phyloP scores from a whole-genome alignment of 1,139 yeast species.

The Ogataea hybrid region DNA sequence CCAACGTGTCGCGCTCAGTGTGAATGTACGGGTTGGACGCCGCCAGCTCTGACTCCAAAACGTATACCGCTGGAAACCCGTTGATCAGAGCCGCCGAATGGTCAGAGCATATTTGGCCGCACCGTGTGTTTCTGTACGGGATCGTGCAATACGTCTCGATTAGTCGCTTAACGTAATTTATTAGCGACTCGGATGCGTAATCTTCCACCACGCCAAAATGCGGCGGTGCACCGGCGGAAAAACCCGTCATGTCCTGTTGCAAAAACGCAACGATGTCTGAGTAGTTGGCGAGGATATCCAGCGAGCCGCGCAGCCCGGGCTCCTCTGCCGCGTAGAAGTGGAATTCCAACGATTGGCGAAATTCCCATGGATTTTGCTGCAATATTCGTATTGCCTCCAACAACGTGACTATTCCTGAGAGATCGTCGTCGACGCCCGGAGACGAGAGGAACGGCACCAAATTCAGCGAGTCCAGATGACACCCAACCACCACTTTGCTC shows the following conservation, averaged over 20 bases:
- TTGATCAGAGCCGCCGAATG: constrained; percentile 82
- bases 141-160: constrained; percentile 62
- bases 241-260: constrained; percentile 97
- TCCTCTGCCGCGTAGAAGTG: constrained; percentile 97
- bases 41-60: constrained; percentile 71
- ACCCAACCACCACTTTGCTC: constrained; percentile 69
- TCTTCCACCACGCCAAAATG: constrained; percentile 82
- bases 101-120: constrained; percentile 95
- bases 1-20: constrained; percentile 76
- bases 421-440: constrained; percentile 97
- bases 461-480: constrained; percentile 88
- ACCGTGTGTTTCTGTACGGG: constrained; percentile 68
- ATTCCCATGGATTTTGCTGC: constrained; percentile 32
- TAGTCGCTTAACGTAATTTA: constrained; percentile 59
- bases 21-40: constrained; percentile 70
- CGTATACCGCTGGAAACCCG: constrained; percentile 83
- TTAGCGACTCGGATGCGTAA: constrained; percentile 59
- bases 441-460: constrained; percentile 64
- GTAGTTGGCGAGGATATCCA: constrained; percentile 68
- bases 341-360: constrained; percentile 75
- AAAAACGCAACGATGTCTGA: constrained; percentile 73
- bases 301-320: constrained; percentile 86
- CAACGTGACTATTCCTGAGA: constrained; percentile 80
- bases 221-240: constrained; percentile 58
- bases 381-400: constrained; percentile 73